phyloP scores from a whole-genome alignment of 1,139 yeast genomes.

The Yamadazyma siamensis region DNA sequence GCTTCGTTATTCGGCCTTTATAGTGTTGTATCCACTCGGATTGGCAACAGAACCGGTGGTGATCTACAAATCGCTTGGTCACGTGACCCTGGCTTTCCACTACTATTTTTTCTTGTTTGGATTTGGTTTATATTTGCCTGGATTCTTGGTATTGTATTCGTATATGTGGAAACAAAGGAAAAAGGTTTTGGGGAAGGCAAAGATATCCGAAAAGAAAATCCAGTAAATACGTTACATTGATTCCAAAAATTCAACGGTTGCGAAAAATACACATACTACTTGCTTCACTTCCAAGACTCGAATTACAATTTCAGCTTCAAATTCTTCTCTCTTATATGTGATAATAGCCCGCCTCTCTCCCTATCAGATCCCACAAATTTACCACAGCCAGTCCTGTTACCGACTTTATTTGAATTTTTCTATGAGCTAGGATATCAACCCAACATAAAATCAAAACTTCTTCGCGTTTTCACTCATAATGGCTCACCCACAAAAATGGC shows the following conservation, averaged over 20 bases:
- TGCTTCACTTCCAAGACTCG: no score
- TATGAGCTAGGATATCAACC: no score
- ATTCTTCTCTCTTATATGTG: no score
- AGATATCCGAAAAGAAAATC: not conserved
- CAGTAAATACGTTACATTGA: no score
- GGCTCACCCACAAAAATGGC: conserved; percentile 33
- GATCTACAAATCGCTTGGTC: conserved; percentile 23
- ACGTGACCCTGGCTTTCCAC: conserved; percentile 10
- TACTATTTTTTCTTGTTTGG: conserved; percentile 27
- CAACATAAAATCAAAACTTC: no score
- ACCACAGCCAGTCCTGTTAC: no score
- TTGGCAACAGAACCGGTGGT: conserved; percentile 28
- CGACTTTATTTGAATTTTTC: no score
- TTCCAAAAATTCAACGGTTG: no score
- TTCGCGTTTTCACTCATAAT: conserved; percentile 2
- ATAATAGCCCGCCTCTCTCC: no score
- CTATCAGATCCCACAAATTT: no score
- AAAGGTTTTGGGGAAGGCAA: conserved; percentile 12
- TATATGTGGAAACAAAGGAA: conserved; percentile 33
- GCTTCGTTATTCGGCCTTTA: conserved; percentile 32
- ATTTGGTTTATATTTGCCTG: conserved; percentile 30
- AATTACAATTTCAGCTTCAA: no score
- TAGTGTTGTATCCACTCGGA: conserved; percentile 35
- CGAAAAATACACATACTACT: no score
- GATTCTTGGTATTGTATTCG: conserved; percentile 27